A percentile compares a stretch with the other conserved stretches of the same genome.
Evolutionary conservation across 2,329 filamentous ascomycete genomes (phyloP).

Genomic region (Colletotrichum higginsianum): DNA sequence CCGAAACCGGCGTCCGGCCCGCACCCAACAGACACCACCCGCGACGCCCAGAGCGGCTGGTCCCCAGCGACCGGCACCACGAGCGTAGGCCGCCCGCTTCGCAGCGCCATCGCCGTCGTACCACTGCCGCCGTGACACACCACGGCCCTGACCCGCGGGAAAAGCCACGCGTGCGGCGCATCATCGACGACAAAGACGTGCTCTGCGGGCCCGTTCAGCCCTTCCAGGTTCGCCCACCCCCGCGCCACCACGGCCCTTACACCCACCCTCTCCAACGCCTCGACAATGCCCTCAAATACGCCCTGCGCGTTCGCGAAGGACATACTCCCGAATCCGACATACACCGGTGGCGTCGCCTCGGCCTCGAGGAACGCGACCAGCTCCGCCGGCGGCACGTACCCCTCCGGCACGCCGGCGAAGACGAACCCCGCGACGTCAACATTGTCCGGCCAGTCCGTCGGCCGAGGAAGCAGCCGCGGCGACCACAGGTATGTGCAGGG

Average conservation of each 20-base stretch:
- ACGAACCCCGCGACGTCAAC: conserved; percentile 69
- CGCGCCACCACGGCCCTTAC: conserved; percentile 26
- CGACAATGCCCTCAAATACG: conserved; percentile 11
- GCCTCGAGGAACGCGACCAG: conserved; percentile 51
- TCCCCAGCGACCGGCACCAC: conserved; percentile 39
- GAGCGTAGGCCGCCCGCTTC: conserved; percentile 33
- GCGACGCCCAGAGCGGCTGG: conserved; percentile 37
- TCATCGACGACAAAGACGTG: conserved; percentile 32
- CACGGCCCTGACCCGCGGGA: conserved; percentile 33
- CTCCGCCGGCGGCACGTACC: conserved; percentile 58
- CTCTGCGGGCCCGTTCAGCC: background rate
- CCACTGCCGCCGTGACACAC: conserved; percentile 38
- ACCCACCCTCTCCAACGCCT: conserved; percentile 12
- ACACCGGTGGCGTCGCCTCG: conserved; percentile 48
- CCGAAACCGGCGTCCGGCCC: conserved; percentile 27
- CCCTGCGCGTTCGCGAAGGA: conserved; percentile 42
- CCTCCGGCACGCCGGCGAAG: conserved; percentile 64
- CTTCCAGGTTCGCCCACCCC: conserved; percentile 25
- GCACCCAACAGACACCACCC: conserved; percentile 18
- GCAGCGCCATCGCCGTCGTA: conserved; percentile 36
- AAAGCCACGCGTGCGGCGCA: conserved; percentile 38
- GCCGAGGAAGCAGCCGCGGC: conserved; percentile 64
- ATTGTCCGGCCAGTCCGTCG: conserved; percentile 67
- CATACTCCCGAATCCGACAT: conserved; percentile 54
- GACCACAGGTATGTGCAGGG: conserved; percentile 63